A percentile compares a stretch with the other conserved stretches of the same genome.
Evolutionary conservation across 768 basidiomycete species (phyloP).

Genomic region (Amanita jacksonii): DNA sequence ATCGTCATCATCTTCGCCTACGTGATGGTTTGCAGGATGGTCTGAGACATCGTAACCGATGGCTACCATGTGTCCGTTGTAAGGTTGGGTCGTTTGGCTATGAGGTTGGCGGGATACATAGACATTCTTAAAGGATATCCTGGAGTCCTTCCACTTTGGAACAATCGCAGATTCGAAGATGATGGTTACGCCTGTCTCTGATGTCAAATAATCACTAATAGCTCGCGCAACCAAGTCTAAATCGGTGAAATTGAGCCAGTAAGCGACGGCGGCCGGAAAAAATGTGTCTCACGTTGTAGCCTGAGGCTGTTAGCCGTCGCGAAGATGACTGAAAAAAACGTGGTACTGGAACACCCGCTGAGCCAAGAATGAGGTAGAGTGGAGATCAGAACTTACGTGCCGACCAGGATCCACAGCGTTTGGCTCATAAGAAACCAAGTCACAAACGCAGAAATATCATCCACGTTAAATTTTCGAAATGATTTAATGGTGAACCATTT

Average conservation of each 20-base stretch:
- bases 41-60: conserved; percentile 70
- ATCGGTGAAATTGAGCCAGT: conserved; percentile 2
- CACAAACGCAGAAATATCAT: conserved; percentile 93
- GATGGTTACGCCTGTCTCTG: conserved; percentile 87
- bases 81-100: conserved; percentile 14
- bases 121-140: conserved; percentile 94
- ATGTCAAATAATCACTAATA: conserved; percentile 88
- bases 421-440: conserved; percentile 97
- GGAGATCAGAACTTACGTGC: conserved; percentile 53
- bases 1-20: conserved; percentile 52
- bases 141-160: conserved; percentile 94
- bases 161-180: conserved; percentile 98
- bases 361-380: not conserved
- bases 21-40: conserved; percentile 60
- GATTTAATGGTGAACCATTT: conserved; percentile 96
- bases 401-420: conserved; percentile 89
- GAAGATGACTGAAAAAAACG: conserved; percentile 92
- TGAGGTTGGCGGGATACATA: conserved; percentile 78
- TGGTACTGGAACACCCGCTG: conserved; percentile 50
- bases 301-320: conserved; percentile 81
- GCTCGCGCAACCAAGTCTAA: conserved; percentile 77
- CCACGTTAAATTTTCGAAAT: conserved; percentile 90
- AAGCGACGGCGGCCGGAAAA: not conserved
- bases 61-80: conserved; percentile 42
- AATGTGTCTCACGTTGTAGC: conserved; percentile 55